Conservation (phyloP, 1,139 yeast genomes). For the Yamadazyma kanchanaburiensis region DNA sequence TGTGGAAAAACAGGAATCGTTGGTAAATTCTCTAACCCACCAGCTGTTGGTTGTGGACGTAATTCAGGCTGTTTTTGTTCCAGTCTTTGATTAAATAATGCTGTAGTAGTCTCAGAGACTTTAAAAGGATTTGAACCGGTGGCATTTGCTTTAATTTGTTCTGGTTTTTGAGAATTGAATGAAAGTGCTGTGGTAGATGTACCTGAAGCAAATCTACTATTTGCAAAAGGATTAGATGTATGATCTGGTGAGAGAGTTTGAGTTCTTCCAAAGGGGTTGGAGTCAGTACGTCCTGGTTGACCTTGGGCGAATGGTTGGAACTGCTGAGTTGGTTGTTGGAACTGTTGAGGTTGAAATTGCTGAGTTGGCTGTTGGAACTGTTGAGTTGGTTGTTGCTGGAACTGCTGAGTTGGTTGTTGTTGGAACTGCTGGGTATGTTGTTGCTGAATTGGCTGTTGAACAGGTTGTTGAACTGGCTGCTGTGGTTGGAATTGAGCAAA, state of each 20-base stretch:
- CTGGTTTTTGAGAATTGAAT: conserved; percentile 16
- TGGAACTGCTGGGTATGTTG: conserved; percentile 17
- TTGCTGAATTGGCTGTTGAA: conserved; percentile 11
- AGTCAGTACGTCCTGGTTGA: conserved; percentile 23
- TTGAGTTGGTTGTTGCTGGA: conserved; percentile 13
- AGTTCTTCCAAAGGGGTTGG: conserved; percentile 39
- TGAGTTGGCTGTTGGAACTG: conserved; percentile 7
- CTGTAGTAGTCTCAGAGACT: conserved; percentile 35
- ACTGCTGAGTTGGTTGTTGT: conserved; percentile 11
- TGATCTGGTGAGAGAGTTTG: conserved; percentile 3
- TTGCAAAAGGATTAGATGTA: conserved; percentile 46
- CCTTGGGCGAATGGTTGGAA: conserved; percentile 40
- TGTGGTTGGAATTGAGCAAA: conserved; percentile 15
- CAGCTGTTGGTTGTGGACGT: conserved; percentile 57
- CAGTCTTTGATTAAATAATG: conserved; percentile 29
- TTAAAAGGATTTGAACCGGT: conserved; percentile 49
- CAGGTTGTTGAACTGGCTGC: conserved; percentile 13
- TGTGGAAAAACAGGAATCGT: conserved; percentile 66
- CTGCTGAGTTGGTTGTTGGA: conserved; percentile 20
- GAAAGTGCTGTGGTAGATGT: conserved; percentile 38
- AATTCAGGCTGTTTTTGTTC: conserved; percentile 16
- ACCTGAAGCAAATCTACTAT: conserved; percentile 32
- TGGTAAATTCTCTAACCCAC: conserved; percentile 61
- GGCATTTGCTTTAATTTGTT: conserved; percentile 22
- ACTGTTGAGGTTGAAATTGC: conserved; percentile 3